Evolutionary conservation across 1,284 basidiomycete species (phyloP), one percentile per base, ranked within the genome.

Genomic region (Pseudozyma sp.): DNA sequence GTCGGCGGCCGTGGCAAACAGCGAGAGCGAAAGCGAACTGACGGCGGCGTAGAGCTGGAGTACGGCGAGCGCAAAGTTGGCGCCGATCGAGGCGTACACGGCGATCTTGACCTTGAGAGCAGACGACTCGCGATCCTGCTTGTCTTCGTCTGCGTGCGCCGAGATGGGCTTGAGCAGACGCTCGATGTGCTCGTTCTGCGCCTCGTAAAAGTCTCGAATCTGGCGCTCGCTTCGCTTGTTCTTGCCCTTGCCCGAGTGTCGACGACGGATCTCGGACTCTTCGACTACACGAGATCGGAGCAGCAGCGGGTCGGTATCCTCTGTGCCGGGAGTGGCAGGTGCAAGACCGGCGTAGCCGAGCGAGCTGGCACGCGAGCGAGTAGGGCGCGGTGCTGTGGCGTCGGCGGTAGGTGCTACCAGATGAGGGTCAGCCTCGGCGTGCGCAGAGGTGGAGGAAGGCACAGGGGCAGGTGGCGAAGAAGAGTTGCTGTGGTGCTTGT

Each of bases 1-100:
- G 84, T 97, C 94, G 77, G 95, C 91, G 24, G 89, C 92, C 2
- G 93, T 95, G 24, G 94, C 94, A 63, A 98, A 89, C 52, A 98
- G 88, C 10, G 94, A 94, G 11, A 98, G 87, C 0, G 94, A 96
- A 14, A 89, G 81, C 4, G 93, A 92, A 2, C 92, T 92, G 68
- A 94, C 88, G 16, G 96, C 95, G 13, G 93, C 95, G 81, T 89
- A 89, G 7, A 89, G 84, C 81, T 88, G 87, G 0, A 88, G 64
- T 3, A 81, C 71, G 6, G 87, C 86, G 31, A 85, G 79, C 39
- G 84, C 84, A 67, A 93, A 87, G 85, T 98, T 98, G 60, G 89
- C 78, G 37, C 53, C 61, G 46, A 98, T 88, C 80, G 92, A 94
- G 17, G 91, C 90, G 85, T 90, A 94, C 33, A 98, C 86, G 7